A percentile compares a stretch with the other conserved stretches of the same genome.
Conservation (phyloP, 2,329 filamentous ascomycete genomes). For the Diaporthe sp. region DNA sequence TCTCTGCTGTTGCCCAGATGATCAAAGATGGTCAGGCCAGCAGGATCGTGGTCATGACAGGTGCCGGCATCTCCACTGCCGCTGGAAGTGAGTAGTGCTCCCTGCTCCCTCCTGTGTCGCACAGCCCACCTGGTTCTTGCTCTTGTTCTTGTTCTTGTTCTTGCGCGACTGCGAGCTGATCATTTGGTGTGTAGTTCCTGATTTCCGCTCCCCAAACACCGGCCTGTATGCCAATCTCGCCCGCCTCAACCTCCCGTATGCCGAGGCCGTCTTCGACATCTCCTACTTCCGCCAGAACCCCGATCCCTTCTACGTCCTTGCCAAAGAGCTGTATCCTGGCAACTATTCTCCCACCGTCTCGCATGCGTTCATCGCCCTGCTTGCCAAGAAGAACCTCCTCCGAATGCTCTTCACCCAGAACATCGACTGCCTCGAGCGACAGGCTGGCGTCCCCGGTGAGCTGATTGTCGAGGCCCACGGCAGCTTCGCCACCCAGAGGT, state of each 20-base stretch:
- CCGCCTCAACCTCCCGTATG: constrained; percentile 84
- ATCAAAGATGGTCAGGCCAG: constrained; percentile 76
- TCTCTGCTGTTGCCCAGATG: constrained; percentile 82
- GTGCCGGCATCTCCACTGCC: constrained; percentile 86
- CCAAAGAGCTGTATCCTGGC: constrained; percentile 91
- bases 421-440: constrained; percentile 93
- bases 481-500: constrained; percentile 90
- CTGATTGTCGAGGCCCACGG: constrained; percentile 94
- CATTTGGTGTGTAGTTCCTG: constrained; percentile 74
- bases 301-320: constrained; percentile 90
- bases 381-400: constrained; percentile 82
- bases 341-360: constrained; percentile 89
- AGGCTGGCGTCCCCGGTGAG: constrained; percentile 83
- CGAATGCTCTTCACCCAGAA: constrained; percentile 96
- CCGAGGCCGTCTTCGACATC: constrained; percentile 96
- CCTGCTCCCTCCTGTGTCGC: not conserved
- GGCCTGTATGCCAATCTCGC: constrained; percentile 94
- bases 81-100: constrained; percentile 64
- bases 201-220: constrained; percentile 93
- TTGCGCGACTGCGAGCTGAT: constrained; percentile 33
- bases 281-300: constrained; percentile 87
- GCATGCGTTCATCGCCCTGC: constrained; percentile 87
- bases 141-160: too few relatives aligned
- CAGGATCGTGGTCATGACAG: constrained; percentile 87
- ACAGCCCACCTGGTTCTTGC: not conserved